Conservation (phyloP, 2,329 filamentous ascomycete genomes). For the Epichloe amarillans region DNA sequence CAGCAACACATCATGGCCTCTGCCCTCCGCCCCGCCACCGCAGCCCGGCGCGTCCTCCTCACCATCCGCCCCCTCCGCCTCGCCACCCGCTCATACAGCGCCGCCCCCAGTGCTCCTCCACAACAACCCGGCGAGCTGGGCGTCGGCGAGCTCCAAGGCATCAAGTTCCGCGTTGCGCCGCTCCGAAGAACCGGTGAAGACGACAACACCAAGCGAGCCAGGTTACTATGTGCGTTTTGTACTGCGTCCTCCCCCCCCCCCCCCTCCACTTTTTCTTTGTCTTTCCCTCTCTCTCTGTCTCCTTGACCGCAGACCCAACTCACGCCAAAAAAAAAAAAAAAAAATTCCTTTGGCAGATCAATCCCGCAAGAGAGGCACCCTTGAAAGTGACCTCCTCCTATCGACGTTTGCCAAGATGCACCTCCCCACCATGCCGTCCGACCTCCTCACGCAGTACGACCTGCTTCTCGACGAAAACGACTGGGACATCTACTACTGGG, state of each 20-base stretch:
- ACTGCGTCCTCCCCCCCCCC: neutral
- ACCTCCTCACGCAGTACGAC: constrained; percentile 75
- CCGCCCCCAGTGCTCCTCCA: neutral
- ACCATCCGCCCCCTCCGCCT: constrained; percentile 1
- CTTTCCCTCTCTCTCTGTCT: constrained; percentile 2
- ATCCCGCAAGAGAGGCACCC: constrained; percentile 86
- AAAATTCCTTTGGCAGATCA: constrained; percentile 59
- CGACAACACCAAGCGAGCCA: constrained; percentile 71
- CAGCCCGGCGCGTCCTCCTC: neutral
- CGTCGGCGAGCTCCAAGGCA: constrained; percentile 79
- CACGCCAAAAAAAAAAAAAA: no score
- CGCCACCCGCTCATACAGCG: neutral
- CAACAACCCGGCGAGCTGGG: constrained; percentile 43
- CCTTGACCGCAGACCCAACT: neutral
- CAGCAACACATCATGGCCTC: constrained; percentile 4
- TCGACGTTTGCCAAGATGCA: constrained; percentile 84
- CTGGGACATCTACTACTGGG: constrained; percentile 99
- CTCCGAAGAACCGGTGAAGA: constrained; percentile 74
- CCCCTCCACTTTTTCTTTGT: neutral
- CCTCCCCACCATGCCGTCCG: constrained; percentile 57
- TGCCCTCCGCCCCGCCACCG: constrained; percentile 10
- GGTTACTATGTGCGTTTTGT: constrained; percentile 51
- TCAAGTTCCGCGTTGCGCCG: constrained; percentile 81
- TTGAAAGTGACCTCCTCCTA: constrained; percentile 90
- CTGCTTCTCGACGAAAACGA: constrained; percentile 95